Percentiles rank a stretch among this genome's conserved stretches.
These are phyloP conservation scores for Pontederia crassipes DNA, from an alignment of 176 grass and related monocot species.

Conservation along the genomic window DNA sequence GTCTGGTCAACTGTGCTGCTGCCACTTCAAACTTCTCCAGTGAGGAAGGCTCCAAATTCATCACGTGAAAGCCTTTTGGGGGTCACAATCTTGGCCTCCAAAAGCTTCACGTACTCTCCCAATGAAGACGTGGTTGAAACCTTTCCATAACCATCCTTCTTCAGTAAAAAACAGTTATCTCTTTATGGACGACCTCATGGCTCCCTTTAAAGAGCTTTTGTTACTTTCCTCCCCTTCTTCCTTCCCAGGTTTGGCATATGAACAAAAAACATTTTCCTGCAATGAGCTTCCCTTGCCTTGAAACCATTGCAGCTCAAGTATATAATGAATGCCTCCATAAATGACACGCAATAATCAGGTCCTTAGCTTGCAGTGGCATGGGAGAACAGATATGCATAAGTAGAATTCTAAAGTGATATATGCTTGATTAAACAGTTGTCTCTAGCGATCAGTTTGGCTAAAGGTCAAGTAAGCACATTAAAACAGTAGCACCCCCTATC, in stretches of 20 bases:
- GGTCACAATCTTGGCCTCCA: conserved; percentile 13
- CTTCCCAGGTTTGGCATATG: not conserved
- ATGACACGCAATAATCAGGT: too few species aligned
- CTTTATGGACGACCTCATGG: not conserved
- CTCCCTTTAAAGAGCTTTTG: not conserved
- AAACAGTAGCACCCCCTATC: too few species aligned
- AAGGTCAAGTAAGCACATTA: too few species aligned
- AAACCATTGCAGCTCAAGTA: too few species aligned
- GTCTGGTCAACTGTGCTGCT: conserved; percentile 12
- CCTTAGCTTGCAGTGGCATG: too few species aligned
- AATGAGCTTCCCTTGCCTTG: too few species aligned
- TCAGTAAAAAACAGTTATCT: conserved; percentile 15
- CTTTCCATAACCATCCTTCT: conserved; percentile 21
- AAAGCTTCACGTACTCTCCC: conserved; percentile 20
- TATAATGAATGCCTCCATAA: too few species aligned
- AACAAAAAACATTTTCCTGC: too few species aligned
- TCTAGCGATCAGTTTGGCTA: too few species aligned
- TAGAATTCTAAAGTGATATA: too few species aligned
- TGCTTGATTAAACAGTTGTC: too few species aligned
- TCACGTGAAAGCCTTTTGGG: conserved; percentile 16
- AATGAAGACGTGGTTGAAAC: conserved; percentile 19
- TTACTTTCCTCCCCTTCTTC: not conserved
- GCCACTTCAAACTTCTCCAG: conserved; percentile 14
- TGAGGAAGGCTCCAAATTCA: conserved; percentile 15
- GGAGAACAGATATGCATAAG: too few species aligned